A percentile compares a stretch with the other conserved stretches of the same genome.
phyloP scores from a whole-genome alignment of 2,329 filamentous ascomycete species.

The Dendrostoma leiphaemia region DNA sequence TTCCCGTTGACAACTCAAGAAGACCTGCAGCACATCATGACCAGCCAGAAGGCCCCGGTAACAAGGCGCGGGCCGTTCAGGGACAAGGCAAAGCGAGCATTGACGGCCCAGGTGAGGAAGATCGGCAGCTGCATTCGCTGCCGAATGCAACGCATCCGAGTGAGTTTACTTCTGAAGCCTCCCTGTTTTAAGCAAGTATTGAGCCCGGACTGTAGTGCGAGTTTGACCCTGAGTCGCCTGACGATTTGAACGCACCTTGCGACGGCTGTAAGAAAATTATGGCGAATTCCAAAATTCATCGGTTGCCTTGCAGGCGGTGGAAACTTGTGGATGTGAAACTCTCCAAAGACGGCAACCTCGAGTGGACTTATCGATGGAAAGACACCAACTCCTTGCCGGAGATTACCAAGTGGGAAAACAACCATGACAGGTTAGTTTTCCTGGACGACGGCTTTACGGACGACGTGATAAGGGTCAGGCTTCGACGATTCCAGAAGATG shows the following conservation, averaged over 20 bases:
- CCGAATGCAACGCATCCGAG: conserved; percentile 60
- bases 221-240: conserved; percentile 36
- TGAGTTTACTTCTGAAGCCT: conserved; percentile 32
- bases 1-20: conserved; percentile 16
- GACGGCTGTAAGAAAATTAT: conserved; percentile 51
- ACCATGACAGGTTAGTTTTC: conserved; percentile 46
- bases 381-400: conserved; percentile 51
- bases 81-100: conserved; percentile 46
- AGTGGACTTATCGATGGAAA: conserved; percentile 60
- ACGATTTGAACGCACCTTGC: conserved; percentile 46
- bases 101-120: conserved; percentile 56
- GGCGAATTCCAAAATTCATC: conserved; percentile 46
- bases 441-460: conserved; percentile 57
- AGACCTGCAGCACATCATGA: conserved; percentile 22
- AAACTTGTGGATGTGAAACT: conserved; percentile 58
- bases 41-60: conserved; percentile 34
- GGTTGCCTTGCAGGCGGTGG: conserved; percentile 57
- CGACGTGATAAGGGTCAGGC: conserved; percentile 45
- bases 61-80: conserved; percentile 53
- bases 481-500: conserved; percentile 54
- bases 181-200: neutral
- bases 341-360: conserved; percentile 58
- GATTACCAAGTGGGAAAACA: conserved; percentile 54
- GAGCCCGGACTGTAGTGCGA: conserved; percentile 44
- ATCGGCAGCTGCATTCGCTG: conserved; percentile 60